Evolutionary conservation across 2,329 filamentous ascomycete species (phyloP), one percentile per base, ranked within the genome.

Genomic region (Alternaria panax): DNA sequence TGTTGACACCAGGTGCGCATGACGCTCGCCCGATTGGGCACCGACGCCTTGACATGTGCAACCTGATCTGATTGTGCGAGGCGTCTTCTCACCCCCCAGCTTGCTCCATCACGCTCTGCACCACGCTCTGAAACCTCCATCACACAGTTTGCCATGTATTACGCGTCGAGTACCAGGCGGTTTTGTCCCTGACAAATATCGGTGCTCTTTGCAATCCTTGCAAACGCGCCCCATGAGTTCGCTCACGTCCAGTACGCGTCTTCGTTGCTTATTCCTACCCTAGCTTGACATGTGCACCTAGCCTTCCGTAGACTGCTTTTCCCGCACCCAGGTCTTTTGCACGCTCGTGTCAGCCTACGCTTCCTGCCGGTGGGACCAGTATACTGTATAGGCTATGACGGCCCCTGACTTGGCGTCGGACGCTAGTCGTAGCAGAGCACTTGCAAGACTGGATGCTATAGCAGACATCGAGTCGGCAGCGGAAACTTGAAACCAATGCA

Each of bases 81-180:
- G 59, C 63, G 40, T 52, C 60, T 54, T 47, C 45, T 55, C 43
- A 55, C 42, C 34, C 41, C 41, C 30, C 7, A 27, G 24, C 40
- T 48, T 28, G 55, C 54, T 38, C 57, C 46, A 53, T 64, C 48
- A 41, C 51, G 42, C 42, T 45, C 54, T 63, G 62, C 58, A 61
- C 61, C 47, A 64, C 66, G 43, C 46, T 59, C 59, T 67, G 64
- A 67, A 68, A 67, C 66, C 53, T 48, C 52, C 54, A 58, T 42
- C 40, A 52, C 60, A 59, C 64, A 20, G 18, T 20, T 30, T 18
- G 20, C 12, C 20, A 51, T 20, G 11, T 28, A 30, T 34, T 25
- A 34, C 25, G 40, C 40, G 30, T 45, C 30, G 14, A 40, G 30
- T 9, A 27, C 28, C 45, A 18, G 6, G 7, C 32, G 11, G 16